Evolutionary conservation across 2,329 filamentous ascomycete genomes (phyloP), one percentile per base, ranked within the genome.

Genomic region (Nemania sp.): DNA sequence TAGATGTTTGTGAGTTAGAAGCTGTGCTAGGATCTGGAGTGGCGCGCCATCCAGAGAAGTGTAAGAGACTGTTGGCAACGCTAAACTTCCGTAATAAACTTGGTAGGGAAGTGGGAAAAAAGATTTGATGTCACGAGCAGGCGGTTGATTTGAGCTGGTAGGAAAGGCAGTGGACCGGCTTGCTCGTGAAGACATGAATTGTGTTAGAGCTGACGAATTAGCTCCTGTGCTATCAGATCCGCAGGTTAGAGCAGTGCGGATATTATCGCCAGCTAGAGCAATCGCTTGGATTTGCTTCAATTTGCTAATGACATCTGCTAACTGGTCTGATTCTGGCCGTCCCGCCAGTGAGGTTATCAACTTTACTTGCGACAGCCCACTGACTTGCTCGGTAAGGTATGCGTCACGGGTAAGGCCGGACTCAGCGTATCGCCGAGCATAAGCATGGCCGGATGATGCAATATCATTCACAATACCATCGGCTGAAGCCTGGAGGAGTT

Each of bases 61-160:
- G 80, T 98, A 99, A 0, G 94, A 92, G 0, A 92, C 91, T 0
- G 95, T 97, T 6, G 92, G 90, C 15, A 97, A 82, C 20, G 93
- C 91, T 52, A 96, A 86, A 18, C 91, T 92, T 7, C 95, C 93
- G 78, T 98, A 98, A 78, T 97, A 98, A 38, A 99, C 96, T 81
- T 99, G 96, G 81, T 97, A 99, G 0, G 96, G 96, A 20, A 99
- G 86, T 26, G 95, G 92, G 81, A 97, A 98, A 81, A 98, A 97
- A 0, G 93, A 91, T 79, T 94, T 96, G 71, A 85, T 84, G 70
- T 89, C 85, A 70, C 82, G 81, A 32, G 82, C 72, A 24, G 83
- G 78, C 59, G 75, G 72, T 24, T 75, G 79, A 56, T 77, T 76
- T 58, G 71, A 77, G 47, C 64, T 74, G 68, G 68, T 72, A 15